Evolutionary conservation across 2,329 filamentous ascomycete genomes (phyloP).

Genomic region (Colletotrichum neosansevieriae): DNA sequence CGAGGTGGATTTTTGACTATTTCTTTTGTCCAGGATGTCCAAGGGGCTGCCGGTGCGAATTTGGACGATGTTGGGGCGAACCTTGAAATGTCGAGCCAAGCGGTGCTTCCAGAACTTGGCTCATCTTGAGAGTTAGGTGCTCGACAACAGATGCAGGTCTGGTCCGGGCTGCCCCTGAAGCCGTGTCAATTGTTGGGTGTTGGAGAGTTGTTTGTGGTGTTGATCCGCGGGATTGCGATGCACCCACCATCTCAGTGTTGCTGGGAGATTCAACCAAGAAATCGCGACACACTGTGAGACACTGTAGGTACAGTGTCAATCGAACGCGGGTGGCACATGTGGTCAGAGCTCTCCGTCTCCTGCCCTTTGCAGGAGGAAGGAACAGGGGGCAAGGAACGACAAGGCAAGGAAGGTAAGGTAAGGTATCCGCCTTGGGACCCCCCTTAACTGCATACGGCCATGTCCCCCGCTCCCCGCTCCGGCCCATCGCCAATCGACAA

Average conservation of each 20-base stretch:
- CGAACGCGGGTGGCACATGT: not conserved
- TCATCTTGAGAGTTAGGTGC: not conserved
- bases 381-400: not conserved
- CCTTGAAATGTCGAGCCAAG: not conserved
- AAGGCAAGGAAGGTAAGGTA: not conserved
- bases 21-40: not conserved
- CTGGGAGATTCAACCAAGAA: not conserved
- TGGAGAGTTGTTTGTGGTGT: not conserved
- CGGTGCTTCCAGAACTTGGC: constrained; percentile 10
- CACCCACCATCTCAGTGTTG: not conserved
- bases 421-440: constrained; percentile 6
- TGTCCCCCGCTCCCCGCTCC: constrained; percentile 8
- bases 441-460: constrained; percentile 30
- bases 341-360: constrained; percentile 23
- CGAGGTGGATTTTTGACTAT: not conserved
- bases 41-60: constrained; percentile 9
- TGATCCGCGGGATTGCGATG: not conserved
- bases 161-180: not conserved
- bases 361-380: constrained; percentile 5
- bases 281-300: not conserved
- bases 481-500: constrained; percentile 24
- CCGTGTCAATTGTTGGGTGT: not conserved
- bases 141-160: not conserved
- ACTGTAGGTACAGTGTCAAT: constrained; percentile 12
- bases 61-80: constrained; percentile 19